Conservation (phyloP, 176 grass and related monocot genomes). For the Avena sativa region DNA sequence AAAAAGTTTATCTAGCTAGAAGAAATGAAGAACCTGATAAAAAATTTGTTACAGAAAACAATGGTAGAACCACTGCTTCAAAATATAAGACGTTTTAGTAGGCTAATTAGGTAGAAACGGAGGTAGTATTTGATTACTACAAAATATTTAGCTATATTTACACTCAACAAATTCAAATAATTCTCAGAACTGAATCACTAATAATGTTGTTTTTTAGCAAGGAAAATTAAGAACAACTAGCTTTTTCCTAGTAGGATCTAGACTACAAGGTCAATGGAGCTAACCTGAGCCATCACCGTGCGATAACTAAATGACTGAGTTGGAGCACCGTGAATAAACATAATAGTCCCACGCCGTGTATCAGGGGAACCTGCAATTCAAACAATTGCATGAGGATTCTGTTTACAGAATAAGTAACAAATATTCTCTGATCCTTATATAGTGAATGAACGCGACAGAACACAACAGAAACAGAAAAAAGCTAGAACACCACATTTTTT, state of each 20-base stretch:
- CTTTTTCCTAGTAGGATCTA: not conserved
- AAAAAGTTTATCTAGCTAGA: not conserved
- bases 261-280: slow-evolving; percentile 19
- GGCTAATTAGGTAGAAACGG: too few relatives aligned
- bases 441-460: not conserved
- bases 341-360: slow-evolving; percentile 66
- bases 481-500: not conserved
- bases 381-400: not conserved
- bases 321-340: slow-evolving; percentile 96
- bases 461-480: not conserved
- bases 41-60: not conserved
- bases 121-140: not conserved
- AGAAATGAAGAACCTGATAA: not conserved
- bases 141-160: not conserved
- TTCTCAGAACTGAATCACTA: not conserved
- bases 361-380: slow-evolving; percentile 60
- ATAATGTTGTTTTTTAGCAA: slow-evolving; percentile 1
- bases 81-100: too few relatives aligned
- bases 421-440: not conserved
- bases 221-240: not conserved
- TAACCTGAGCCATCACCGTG: slow-evolving; percentile 88
- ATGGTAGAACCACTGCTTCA: not conserved
- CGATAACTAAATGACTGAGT: slow-evolving; percentile 94
- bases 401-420: not conserved
- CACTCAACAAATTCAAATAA: not conserved